These are phyloP conservation scores for Myxozyma mucilagina DNA, from an alignment of 805 yeast species.

Conservation along the genomic window DNA sequence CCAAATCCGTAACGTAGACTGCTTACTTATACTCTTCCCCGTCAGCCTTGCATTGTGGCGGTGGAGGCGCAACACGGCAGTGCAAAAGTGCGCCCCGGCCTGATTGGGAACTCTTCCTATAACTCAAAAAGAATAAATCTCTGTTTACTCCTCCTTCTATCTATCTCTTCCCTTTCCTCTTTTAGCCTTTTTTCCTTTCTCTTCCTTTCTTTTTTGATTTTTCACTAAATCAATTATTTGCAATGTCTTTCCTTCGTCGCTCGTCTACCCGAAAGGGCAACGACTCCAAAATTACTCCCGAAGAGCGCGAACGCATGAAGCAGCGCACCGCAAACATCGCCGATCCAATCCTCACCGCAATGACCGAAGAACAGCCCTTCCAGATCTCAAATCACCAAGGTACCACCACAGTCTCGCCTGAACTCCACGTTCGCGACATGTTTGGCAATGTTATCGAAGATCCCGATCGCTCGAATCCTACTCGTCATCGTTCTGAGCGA, in stretches of 20 bases:
- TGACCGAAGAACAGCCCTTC: conserved; percentile 94
- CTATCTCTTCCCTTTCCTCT: background rate
- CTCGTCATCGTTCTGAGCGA: conserved; percentile 90
- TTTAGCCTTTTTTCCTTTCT: background rate
- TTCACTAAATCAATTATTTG: background rate
- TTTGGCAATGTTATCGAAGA: conserved; percentile 78
- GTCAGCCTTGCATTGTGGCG: background rate
- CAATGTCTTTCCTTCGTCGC: conserved; percentile 19
- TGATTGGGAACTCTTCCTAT: background rate
- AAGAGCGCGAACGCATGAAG: conserved; percentile 25
- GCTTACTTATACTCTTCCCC: no score
- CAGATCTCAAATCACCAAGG: conserved; percentile 54
- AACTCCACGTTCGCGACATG: conserved; percentile 67
- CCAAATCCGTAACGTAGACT: no score
- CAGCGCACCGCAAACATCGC: conserved; percentile 28
- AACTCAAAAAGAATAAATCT: background rate
- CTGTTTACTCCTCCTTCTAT: background rate
- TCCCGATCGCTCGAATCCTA: conserved; percentile 90
- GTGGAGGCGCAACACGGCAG: background rate
- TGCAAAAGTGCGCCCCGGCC: background rate
- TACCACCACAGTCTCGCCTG: conserved; percentile 51
- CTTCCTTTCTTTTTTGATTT: background rate
- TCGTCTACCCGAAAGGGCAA: conserved; percentile 15
- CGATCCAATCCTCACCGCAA: conserved; percentile 91
- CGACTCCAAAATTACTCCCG: conserved; percentile 15